These are phyloP conservation scores for Candida frijolesensis DNA, from an alignment of 1,139 yeast genomes.

Conservation along the genomic window DNA sequence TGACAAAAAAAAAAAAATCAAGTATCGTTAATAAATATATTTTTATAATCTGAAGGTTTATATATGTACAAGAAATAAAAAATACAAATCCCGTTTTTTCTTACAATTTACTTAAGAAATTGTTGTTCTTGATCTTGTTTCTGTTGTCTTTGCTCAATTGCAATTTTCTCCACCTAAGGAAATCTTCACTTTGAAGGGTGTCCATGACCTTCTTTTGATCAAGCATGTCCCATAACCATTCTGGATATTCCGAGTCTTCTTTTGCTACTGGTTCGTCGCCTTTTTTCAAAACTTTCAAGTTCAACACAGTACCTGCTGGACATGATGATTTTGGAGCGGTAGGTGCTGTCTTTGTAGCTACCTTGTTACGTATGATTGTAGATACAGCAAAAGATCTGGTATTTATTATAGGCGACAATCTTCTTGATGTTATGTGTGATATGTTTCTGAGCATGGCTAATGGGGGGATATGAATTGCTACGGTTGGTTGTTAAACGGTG, in stretches of 20 bases:
- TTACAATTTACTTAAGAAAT: constrained; percentile 65
- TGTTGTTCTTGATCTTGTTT: constrained; percentile 71
- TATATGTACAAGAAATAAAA: constrained; percentile 10
- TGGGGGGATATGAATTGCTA: neutral
- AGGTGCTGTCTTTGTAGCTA: neutral
- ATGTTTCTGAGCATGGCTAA: constrained; percentile 7
- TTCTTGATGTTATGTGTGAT: neutral
- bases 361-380: constrained; percentile 3
- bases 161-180: constrained; percentile 68
- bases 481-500: neutral
- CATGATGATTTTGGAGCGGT: constrained; percentile 41
- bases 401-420: constrained; percentile 5
- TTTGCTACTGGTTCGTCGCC: constrained; percentile 91
- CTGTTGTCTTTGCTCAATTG: constrained; percentile 69
- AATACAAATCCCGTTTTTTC: neutral
- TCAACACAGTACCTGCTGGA: constrained; percentile 78
- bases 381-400: constrained; percentile 8
- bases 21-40: neutral
- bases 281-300: constrained; percentile 72
- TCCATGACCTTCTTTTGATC: constrained; percentile 60
- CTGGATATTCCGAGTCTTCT: constrained; percentile 88
- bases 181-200: constrained; percentile 56
- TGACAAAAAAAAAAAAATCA: neutral
- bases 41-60: neutral
- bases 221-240: constrained; percentile 91